Evolutionary conservation across 2,329 filamentous ascomycete genomes (phyloP), one percentile per base, ranked within the genome.

Genomic region (Aureobasidium melanogenum): DNA sequence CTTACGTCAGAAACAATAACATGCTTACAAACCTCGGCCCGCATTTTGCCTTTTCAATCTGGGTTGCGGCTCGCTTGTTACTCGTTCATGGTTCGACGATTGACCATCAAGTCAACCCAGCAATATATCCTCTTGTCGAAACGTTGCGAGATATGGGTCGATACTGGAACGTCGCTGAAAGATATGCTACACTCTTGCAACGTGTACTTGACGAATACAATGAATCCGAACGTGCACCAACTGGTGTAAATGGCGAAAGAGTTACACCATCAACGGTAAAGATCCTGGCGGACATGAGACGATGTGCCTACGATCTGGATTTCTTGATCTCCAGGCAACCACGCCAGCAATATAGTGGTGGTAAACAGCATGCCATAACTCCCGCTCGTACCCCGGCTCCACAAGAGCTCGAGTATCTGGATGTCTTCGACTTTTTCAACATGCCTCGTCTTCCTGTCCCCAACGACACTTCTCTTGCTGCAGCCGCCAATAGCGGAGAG

Each of bases 361-460:
- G 59, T 41, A 67, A 62, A 63, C 54, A 63, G 10, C 60, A 62
- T 17, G 62, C 62, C 7, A 70, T 73, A 3, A 72, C 72, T 1
- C 72, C 63, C 66, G 77, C 60, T 65, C 58, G 72, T 62, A 70
- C 63, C 51, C 88, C 89, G 0, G 88, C 85, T 10, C 83, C 88
- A 1, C 90, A 94, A 66, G 91, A 96, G 69, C 78, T 96, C 3
- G 92, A 96, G 71, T 96, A 95, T 70, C 78, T 96, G 2, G 91
- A 96, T 68, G 89, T 96, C 0, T 96, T 97, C 71, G 90, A 94
- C 67, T 96, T 95, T 71, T 97, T 96, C 79, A 96, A 96, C 70
- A 85, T 95, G 61, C 92, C 92, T 0, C 80, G 91, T 19, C 76
- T 96, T 26, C 82, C 82, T 52, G 69, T 65, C 8, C 72, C 71